These are phyloP conservation scores for Castanea crenata DNA, from an alignment of 306 rosid species.

Conservation along the genomic window DNA sequence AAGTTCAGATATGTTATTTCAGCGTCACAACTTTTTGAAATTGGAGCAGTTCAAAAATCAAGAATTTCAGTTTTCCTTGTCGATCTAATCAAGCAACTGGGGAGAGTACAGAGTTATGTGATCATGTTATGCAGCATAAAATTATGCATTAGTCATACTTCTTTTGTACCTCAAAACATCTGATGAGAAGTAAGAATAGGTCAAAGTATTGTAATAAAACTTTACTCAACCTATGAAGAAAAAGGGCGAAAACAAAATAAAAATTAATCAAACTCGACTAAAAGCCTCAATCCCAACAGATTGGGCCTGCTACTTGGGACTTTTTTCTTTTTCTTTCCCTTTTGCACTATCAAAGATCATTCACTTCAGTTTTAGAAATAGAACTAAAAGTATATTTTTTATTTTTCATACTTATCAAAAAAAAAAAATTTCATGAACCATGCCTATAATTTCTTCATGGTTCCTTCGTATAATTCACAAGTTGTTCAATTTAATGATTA, in stretches of 20 bases:
- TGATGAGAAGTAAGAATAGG: background rate
- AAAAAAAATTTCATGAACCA: no score
- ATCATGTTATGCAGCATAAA: background rate
- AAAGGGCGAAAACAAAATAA: background rate
- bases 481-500: background rate
- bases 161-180: background rate
- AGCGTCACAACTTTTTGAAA: background rate
- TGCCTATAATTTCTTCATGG: no score
- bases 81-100: background rate
- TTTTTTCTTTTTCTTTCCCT: background rate
- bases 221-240: background rate
- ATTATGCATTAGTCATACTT: background rate
- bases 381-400: no score
- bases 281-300: background rate
- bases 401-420: no score
- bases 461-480: background rate
- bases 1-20: background rate
- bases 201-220: background rate
- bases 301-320: background rate
- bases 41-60: background rate
- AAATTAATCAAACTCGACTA: background rate
- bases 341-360: background rate
- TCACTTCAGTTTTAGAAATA: no score
- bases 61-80: background rate
- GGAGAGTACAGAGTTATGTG: background rate